Percentiles rank a stretch among this genome's conserved stretches.
Evolutionary conservation across 306 rosid species (phyloP).

Genomic region (Castanospermum australe): DNA sequence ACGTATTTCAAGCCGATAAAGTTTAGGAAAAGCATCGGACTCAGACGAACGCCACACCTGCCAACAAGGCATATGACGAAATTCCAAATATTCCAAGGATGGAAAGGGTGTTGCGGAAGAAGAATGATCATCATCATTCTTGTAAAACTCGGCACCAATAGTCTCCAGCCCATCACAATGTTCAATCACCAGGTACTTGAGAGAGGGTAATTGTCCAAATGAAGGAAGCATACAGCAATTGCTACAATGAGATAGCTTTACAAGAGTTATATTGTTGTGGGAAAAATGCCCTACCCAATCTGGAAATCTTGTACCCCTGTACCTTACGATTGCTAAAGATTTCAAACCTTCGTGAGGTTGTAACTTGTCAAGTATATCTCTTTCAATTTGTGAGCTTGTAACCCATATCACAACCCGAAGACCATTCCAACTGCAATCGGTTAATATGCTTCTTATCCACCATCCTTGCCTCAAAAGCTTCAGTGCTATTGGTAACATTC

Average conservation of each 20-base stretch:
- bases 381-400: background rate
- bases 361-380: too few species aligned
- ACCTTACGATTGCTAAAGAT: too few species aligned
- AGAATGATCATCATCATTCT: background rate
- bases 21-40: too few species aligned
- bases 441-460: background rate
- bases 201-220: background rate
- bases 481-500: background rate
- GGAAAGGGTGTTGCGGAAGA: too few species aligned
- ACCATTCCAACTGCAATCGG: background rate
- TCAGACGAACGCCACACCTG: too few species aligned
- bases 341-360: background rate
- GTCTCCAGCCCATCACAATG: background rate
- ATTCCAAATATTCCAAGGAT: too few species aligned
- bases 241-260: too few species aligned
- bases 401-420: background rate
- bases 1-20: too few species aligned
- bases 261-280: too few species aligned
- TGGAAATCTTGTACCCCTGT: background rate
- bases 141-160: background rate
- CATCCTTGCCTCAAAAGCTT: background rate
- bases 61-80: too few species aligned
- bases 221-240: too few species aligned
- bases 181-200: background rate
- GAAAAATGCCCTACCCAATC: background rate